Evolutionary conservation across 352 stramenopile genomes (phyloP).

Genomic region (Phytophthora uliginosa): DNA sequence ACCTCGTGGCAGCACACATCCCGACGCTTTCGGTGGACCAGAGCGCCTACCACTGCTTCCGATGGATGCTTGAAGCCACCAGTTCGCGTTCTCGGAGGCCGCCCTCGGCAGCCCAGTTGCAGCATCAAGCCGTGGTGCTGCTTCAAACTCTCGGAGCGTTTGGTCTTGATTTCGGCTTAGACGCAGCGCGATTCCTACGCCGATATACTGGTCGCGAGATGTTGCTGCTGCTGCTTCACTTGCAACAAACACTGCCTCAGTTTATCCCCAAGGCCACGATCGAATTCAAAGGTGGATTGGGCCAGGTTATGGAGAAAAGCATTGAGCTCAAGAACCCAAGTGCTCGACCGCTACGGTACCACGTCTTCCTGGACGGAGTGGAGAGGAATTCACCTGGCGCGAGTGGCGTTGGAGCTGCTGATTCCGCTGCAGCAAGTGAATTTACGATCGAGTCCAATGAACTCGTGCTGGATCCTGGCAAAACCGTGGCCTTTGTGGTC

Average conservation of each 20-base stretch:
- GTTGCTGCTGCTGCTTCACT: constrained; percentile 89
- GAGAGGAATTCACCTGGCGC: constrained; percentile 4
- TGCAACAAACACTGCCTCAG: constrained; percentile 93
- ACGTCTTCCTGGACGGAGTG: constrained; percentile 86
- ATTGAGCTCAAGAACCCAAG: constrained; percentile 96
- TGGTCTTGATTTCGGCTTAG: constrained; percentile 86
- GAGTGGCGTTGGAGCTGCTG: neutral
- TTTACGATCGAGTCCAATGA: constrained; percentile 82
- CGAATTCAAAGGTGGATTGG: constrained; percentile 92
- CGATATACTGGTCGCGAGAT: constrained; percentile 76
- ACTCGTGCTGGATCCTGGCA: constrained; percentile 82
- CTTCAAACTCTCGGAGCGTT: constrained; percentile 73
- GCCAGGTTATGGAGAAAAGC: constrained; percentile 90
- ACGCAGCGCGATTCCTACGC: constrained; percentile 57
- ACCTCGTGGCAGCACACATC: constrained; percentile 90
- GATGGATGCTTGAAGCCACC: constrained; percentile 29
- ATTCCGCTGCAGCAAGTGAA: constrained; percentile 37
- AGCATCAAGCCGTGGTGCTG: constrained; percentile 69
- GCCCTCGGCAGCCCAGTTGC: constrained; percentile 42
- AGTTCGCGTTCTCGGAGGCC: constrained; percentile 36
- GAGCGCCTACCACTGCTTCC: constrained; percentile 81
- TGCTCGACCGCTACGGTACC: constrained; percentile 84
- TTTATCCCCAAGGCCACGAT: constrained; percentile 96
- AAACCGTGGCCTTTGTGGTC: constrained; percentile 82
- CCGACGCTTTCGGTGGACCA: constrained; percentile 77